phyloP scores from a whole-genome alignment of 192 early-diverging fungal species.

The Piromyces sp. region DNA sequence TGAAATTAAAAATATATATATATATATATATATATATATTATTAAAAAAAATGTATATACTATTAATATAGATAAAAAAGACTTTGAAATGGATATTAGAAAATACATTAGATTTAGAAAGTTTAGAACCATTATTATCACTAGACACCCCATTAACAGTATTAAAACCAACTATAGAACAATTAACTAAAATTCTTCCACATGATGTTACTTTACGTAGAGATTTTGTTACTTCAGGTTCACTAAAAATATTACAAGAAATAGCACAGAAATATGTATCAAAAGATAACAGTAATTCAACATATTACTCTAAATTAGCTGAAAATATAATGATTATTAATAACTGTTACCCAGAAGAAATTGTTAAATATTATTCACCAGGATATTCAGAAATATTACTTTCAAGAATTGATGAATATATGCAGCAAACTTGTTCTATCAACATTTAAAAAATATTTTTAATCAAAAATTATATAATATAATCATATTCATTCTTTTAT shows the following conservation, averaged over 20 bases:
- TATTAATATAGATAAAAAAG: constrained; percentile 12
- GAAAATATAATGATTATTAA: constrained; percentile 32
- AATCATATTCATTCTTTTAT: too few species aligned
- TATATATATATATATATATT: neutral
- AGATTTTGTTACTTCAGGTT: constrained; percentile 31
- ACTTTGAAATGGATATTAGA: constrained; percentile 31
- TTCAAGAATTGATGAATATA: constrained; percentile 14
- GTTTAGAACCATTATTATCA: constrained; percentile 29
- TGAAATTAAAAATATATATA: neutral
- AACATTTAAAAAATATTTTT: neutral
- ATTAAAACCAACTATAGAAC: constrained; percentile 35
- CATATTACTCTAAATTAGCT: constrained; percentile 33
- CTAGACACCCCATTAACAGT: constrained; percentile 25
- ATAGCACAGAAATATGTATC: constrained; percentile 17
- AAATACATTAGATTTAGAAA: constrained; percentile 29
- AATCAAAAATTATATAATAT: neutral
- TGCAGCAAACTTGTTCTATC: neutral
- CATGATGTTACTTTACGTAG: constrained; percentile 30
- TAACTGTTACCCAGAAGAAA: constrained; percentile 44
- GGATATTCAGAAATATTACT: constrained; percentile 32
- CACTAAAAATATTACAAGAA: constrained; percentile 29
- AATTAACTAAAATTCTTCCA: constrained; percentile 38
- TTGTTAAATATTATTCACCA: constrained; percentile 41
- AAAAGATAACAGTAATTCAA: neutral
- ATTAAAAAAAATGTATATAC: neutral